Evolutionary conservation across 192 early-diverging fungal species (phyloP), one percentile per base, ranked within the genome.

Genomic region (Dimargaris xerosporica): DNA sequence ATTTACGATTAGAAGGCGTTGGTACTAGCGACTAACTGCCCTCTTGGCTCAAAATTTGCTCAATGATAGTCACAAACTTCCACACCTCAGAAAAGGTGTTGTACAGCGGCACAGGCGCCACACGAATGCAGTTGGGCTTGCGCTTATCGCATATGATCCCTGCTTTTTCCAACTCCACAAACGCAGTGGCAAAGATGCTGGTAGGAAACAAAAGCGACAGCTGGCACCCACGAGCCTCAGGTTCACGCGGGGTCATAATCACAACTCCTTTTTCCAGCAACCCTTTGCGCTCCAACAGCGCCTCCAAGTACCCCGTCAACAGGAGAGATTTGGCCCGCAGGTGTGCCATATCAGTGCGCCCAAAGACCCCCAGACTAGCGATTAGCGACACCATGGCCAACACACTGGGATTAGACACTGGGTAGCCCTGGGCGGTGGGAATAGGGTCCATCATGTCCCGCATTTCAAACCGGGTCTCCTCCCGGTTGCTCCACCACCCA

Each of bases 401-500:
- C 3, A 96, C 84, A 31, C 75, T 83, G 11, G 93, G 93, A 75
- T 96, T 96, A 42, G 90, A 93, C 28, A 90, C 69, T 65, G 94
- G 86, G 66, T 83, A 99, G 15, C 84, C 90, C 11, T 80, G 77
- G 19, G 96, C 90, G 2, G 89, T 91, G 13, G 78, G 73, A 34
- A 84, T 86, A 1, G 91, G 88, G 45, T 75, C 78, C 68, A 96
- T 93, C 25, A 71, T 74, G 67, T 91, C 83, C 65, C 79, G 72
- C 95, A 98, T 94, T 43, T 87, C 73, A 71, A 98, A 98, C 52
- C 90, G 87, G 12, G 85, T 86, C 26, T 61, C 66, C 62, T 83
- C 84, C 42, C 93, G 83, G 65, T 89, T 85, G 29, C 89, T 88
- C 93, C 93, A 99, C 96, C 96, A 98, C 12, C 92, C 92, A 2